These are phyloP conservation scores for Carex scoparia DNA, from an alignment of 176 grass and related monocot genomes.

Conservation along the genomic window DNA sequence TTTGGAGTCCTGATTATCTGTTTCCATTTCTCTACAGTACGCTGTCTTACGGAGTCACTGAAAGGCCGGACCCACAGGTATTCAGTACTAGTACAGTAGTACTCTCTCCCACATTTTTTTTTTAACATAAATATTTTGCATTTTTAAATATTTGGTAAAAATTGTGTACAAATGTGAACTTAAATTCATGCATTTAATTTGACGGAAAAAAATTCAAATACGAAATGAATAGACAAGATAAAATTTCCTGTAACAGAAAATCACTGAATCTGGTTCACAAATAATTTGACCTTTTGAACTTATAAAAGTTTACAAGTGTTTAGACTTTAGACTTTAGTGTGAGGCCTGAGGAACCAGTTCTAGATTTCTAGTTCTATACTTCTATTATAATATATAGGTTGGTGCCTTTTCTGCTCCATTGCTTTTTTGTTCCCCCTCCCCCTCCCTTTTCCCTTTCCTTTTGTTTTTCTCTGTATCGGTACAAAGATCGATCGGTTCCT, in stretches of 20 bases:
- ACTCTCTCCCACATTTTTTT: no score
- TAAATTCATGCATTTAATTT: no score
- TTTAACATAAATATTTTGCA: no score
- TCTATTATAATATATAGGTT: not conserved
- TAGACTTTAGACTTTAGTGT: no score
- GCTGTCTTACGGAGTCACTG: not conserved
- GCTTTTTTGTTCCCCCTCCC: not conserved
- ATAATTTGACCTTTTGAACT: not conserved
- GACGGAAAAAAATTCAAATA: no score
- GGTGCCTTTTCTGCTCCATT: constrained; percentile 16
- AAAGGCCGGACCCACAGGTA: not conserved
- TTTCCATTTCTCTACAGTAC: not conserved
- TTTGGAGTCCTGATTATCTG: not conserved
- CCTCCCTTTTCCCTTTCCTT: not conserved
- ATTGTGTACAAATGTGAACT: no score
- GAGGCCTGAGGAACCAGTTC: not conserved
- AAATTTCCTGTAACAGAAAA: not conserved
- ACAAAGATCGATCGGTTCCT: constrained; percentile 20
- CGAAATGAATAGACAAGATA: no score
- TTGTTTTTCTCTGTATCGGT: not conserved
- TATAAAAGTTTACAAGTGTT: not conserved
- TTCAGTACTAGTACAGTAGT: no score
- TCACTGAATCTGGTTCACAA: constrained; percentile 15
- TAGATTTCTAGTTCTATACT: not conserved
- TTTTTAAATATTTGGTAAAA: no score